These are phyloP conservation scores for Trichoderma brevicompactum DNA, from an alignment of 2,329 filamentous ascomycete genomes.

Conservation along the genomic window DNA sequence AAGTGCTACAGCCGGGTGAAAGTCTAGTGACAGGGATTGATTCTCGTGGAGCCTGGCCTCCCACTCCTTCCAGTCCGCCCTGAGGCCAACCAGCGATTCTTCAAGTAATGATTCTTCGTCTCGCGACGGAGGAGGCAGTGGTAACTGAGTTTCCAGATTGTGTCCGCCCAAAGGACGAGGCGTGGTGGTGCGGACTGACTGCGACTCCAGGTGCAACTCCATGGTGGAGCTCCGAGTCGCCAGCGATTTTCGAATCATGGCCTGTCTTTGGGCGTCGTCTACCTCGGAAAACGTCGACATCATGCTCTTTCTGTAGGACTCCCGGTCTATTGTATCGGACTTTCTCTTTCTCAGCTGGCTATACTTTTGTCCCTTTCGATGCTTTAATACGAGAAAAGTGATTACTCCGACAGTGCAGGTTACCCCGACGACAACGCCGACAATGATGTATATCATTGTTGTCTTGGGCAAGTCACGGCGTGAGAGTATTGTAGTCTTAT, in stretches of 20 bases:
- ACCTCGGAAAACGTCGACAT: slow-evolving; percentile 24
- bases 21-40: slow-evolving; percentile 36
- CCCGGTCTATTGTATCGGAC: neutral
- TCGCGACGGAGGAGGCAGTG: slow-evolving; percentile 1
- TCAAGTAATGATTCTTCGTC: slow-evolving; percentile 25
- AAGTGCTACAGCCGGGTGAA: slow-evolving; percentile 35
- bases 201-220: neutral
- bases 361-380: slow-evolving; percentile 13
- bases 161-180: neutral
- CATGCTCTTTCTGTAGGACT: slow-evolving; percentile 21
- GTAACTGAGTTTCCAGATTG: neutral
- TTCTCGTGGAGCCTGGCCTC: slow-evolving; percentile 44
- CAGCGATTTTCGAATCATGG: slow-evolving; percentile 28
- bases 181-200: neutral
- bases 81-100: slow-evolving; percentile 32
- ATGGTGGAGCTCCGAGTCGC: slow-evolving; percentile 19
- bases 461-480: slow-evolving; percentile 2
- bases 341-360: slow-evolving; percentile 8
- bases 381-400: slow-evolving; percentile 6
- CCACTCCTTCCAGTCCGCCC: slow-evolving; percentile 47
- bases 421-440: slow-evolving; percentile 5
- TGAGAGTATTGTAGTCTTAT: neutral
- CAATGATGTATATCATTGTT: slow-evolving; percentile 24
- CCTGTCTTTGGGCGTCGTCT: slow-evolving; percentile 23
- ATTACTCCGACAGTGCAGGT: slow-evolving; percentile 3